phyloP scores from a whole-genome alignment of 352 stramenopile genomes.

The Achlya hypogyna region DNA sequence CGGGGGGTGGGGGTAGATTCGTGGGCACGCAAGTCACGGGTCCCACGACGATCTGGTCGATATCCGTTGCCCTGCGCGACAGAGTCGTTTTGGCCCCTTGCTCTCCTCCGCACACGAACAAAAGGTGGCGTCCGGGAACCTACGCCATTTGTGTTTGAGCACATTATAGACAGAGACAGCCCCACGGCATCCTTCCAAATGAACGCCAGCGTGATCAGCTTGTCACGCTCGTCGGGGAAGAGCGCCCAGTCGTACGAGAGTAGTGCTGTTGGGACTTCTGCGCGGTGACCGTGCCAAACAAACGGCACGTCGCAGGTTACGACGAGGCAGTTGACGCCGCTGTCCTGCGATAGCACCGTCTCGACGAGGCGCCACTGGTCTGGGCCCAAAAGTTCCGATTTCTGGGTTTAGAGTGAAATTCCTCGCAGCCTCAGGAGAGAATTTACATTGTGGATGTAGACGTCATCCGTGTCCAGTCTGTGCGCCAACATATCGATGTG shows the following conservation, averaged over 20 bases:
- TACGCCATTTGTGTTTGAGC: too few species aligned
- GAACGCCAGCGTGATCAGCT: slow-evolving; percentile 33
- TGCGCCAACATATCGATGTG: slow-evolving; percentile 25
- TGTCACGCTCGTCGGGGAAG: slow-evolving; percentile 32
- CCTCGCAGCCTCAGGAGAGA: neutral
- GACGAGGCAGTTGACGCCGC: slow-evolving; percentile 23
- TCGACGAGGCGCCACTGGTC: neutral
- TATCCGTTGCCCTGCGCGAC: slow-evolving; percentile 17
- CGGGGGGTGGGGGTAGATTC: neutral
- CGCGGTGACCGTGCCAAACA: slow-evolving; percentile 26
- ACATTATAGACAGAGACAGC: too few species aligned
- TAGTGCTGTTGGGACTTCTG: slow-evolving; percentile 1
- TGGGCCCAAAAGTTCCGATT: neutral
- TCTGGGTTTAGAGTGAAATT: neutral
- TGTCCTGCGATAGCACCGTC: neutral
- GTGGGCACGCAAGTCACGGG: neutral
- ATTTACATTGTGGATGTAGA: slow-evolving; percentile 7
- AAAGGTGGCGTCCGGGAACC: slow-evolving; percentile 30
- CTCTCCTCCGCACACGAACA: slow-evolving; percentile 34
- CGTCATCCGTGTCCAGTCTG: slow-evolving; percentile 18
- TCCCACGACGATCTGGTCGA: slow-evolving; percentile 16
- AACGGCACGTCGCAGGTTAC: slow-evolving; percentile 51
- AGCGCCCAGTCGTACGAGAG: slow-evolving; percentile 28
- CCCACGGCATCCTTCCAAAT: slow-evolving; percentile 23
- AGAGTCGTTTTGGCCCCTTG: slow-evolving; percentile 32